These are phyloP conservation scores for Favolaschia claudopus DNA, from an alignment of 768 basidiomycete genomes.

Conservation along the genomic window DNA sequence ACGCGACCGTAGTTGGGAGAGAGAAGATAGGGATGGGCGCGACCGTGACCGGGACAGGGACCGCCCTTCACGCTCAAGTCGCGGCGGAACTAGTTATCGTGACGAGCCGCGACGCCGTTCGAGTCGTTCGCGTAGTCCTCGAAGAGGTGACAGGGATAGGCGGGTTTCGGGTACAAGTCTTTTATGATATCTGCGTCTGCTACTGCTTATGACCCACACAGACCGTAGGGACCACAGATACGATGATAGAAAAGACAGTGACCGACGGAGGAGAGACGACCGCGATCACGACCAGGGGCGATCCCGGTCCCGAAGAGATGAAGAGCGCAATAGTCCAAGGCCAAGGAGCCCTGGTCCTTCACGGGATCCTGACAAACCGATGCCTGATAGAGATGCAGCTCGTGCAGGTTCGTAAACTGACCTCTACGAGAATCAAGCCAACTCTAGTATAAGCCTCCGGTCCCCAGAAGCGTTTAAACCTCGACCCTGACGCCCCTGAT, in stretches of 20 bases:
- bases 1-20: slow-evolving; percentile 73
- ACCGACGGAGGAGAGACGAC: slow-evolving; percentile 47
- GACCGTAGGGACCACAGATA: slow-evolving; percentile 40
- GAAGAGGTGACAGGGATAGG: slow-evolving; percentile 49
- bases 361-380: slow-evolving; percentile 32
- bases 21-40: slow-evolving; percentile 40
- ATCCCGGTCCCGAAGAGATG: slow-evolving; percentile 44
- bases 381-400: slow-evolving; percentile 25
- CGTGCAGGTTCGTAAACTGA: slow-evolving; percentile 21
- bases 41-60: slow-evolving; percentile 53
- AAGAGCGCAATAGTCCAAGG: slow-evolving; percentile 38
- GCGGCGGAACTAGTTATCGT: slow-evolving; percentile 45
- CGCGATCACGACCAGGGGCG: slow-evolving; percentile 46
- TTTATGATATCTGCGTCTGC: no score
- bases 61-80: slow-evolving; percentile 48
- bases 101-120: slow-evolving; percentile 54
- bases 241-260: slow-evolving; percentile 39
- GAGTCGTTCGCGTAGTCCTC: slow-evolving; percentile 59
- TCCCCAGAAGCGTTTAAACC: slow-evolving; percentile 34
- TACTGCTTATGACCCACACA: no score
- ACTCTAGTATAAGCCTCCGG: slow-evolving; percentile 18
- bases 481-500: slow-evolving; percentile 51
- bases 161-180: slow-evolving; percentile 36
- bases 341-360: slow-evolving; percentile 30
- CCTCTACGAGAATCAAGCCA: slow-evolving; percentile 6